A percentile compares a stretch with the other conserved stretches of the same genome.
These are phyloP conservation scores for Cercospora sesami DNA, from an alignment of 2,329 filamentous ascomycete species.

Conservation along the genomic window DNA sequence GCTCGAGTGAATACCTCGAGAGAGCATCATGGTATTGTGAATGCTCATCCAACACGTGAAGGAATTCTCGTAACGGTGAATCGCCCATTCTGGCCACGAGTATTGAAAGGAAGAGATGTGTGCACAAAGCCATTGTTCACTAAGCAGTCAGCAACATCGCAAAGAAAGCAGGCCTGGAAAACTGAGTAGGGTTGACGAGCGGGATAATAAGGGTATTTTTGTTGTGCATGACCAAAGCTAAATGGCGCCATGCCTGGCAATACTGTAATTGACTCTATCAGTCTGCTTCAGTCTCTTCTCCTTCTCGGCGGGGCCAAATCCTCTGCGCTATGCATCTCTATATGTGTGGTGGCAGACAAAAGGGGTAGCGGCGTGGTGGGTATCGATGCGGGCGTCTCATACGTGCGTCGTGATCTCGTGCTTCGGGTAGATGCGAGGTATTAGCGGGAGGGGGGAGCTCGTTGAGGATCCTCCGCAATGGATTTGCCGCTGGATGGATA, in stretches of 20 bases:
- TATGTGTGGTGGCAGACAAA: conserved; percentile 15
- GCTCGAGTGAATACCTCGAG: not conserved
- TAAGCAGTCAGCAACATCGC: not conserved
- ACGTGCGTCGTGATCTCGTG: conserved; percentile 14
- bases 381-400: conserved; percentile 14
- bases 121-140: not conserved
- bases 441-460: not conserved
- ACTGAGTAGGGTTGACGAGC: not conserved
- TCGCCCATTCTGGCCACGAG: not conserved
- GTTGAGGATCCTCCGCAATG: not conserved
- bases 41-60: not conserved
- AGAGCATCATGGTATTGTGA: not conserved
- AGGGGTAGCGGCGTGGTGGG: conserved; percentile 12
- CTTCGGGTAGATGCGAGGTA: conserved; percentile 6
- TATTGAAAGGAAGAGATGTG: not conserved
- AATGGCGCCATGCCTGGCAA: conserved; percentile 3
- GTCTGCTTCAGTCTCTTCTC: conserved; percentile 10
- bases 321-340: conserved; percentile 10
- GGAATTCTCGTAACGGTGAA: not conserved
- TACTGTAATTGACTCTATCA: conserved; percentile 12
- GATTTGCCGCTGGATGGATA: not conserved
- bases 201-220: not conserved
- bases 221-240: conserved; percentile 7
- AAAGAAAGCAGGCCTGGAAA: not conserved
- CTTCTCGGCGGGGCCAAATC: conserved; percentile 6